Evolutionary conservation across 2,329 filamentous ascomycete genomes (phyloP).

Genomic region (Calonectria pseudoreteaudii): DNA sequence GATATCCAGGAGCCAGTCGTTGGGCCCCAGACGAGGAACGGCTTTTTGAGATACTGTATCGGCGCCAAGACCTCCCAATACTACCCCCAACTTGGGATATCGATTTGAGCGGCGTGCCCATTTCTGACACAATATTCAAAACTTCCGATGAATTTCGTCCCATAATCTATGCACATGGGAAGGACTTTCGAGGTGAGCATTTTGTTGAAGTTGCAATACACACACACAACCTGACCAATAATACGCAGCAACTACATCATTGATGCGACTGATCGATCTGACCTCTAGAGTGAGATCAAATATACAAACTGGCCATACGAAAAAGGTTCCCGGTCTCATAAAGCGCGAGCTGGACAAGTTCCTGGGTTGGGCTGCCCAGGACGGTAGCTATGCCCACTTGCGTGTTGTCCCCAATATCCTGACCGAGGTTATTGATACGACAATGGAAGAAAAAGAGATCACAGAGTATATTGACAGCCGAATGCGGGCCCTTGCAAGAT

Average conservation of each 20-base stretch:
- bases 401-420: slow-evolving; percentile 54
- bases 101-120: slow-evolving; percentile 55
- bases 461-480: slow-evolving; percentile 49
- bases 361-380: slow-evolving; percentile 55
- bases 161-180: slow-evolving; percentile 52
- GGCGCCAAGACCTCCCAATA: slow-evolving; percentile 55
- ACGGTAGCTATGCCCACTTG: slow-evolving; percentile 51
- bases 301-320: slow-evolving; percentile 49
- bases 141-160: slow-evolving; percentile 46
- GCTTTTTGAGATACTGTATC: slow-evolving; percentile 56
- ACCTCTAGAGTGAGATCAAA: slow-evolving; percentile 49
- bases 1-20: slow-evolving; percentile 56
- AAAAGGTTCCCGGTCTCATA: slow-evolving; percentile 48
- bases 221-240: slow-evolving; percentile 19
- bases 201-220: neutral
- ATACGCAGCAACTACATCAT: slow-evolving; percentile 52
- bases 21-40: slow-evolving; percentile 65
- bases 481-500: slow-evolving; percentile 49
- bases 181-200: slow-evolving; percentile 52
- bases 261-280: slow-evolving; percentile 55
- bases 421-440: slow-evolving; percentile 50
- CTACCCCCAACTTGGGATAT: slow-evolving; percentile 55
- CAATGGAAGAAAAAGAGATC: slow-evolving; percentile 44
- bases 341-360: slow-evolving; percentile 50
- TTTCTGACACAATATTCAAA: slow-evolving; percentile 52